phyloP scores from a whole-genome alignment of 164 flowering plant species.

The Chloranthus sessilifolius region DNA sequence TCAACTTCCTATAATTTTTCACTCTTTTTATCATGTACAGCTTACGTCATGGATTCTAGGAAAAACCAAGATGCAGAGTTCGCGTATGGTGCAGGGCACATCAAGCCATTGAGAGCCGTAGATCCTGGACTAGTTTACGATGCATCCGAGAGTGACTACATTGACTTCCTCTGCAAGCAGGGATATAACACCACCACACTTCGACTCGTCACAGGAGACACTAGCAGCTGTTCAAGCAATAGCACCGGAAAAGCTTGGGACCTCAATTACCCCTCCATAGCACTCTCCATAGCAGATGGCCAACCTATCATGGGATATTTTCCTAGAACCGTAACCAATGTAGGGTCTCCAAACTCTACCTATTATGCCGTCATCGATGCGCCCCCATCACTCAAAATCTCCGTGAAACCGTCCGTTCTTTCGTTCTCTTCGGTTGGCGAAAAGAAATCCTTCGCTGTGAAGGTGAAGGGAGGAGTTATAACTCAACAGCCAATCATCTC shows the following conservation, averaged over 20 bases:
- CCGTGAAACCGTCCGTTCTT: conserved; percentile 27
- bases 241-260: conserved; percentile 33
- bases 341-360: conserved; percentile 39
- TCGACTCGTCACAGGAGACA: conserved; percentile 27
- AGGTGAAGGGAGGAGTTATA: conserved; percentile 28
- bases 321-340: conserved; percentile 45
- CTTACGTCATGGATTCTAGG: conserved; percentile 26
- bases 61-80: conserved; percentile 37
- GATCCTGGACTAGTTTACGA: conserved; percentile 54
- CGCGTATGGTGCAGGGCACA: conserved; percentile 50
- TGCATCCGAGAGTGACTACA: conserved; percentile 29
- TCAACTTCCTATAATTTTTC: no score
- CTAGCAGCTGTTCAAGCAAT: conserved; percentile 24
- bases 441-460: conserved; percentile 26
- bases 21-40: conserved; percentile 10
- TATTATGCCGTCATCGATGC: conserved; percentile 17
- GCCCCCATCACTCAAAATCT: conserved; percentile 10
- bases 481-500: conserved; percentile 36
- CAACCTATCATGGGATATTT: conserved; percentile 24
- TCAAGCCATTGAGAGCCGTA: conserved; percentile 35
- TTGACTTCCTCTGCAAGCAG: conserved; percentile 42
- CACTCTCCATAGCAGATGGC: conserved; percentile 39
- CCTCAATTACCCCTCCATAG: conserved; percentile 52
- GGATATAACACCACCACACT: conserved; percentile 31
- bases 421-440: conserved; percentile 34